Evolutionary conservation across 805 yeast genomes (phyloP).

Genomic region (Candida manassasensis): DNA sequence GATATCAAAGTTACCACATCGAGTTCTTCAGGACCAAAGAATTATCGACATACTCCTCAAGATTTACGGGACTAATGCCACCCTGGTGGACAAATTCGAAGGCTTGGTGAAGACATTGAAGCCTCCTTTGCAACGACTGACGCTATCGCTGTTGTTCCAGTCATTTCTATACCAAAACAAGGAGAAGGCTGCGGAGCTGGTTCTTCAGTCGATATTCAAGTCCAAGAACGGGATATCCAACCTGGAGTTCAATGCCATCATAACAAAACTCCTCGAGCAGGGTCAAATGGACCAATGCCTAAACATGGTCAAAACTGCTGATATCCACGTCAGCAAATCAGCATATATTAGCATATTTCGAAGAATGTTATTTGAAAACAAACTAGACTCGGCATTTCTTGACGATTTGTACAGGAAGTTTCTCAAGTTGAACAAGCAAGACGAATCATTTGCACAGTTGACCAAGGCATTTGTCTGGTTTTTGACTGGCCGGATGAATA

Average conservation of each 20-base stretch:
- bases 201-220: slow-evolving; percentile 25
- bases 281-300: slow-evolving; percentile 22
- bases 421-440: slow-evolving; percentile 11
- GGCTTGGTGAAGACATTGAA: slow-evolving; percentile 16
- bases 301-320: slow-evolving; percentile 15
- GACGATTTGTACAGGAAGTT: slow-evolving; percentile 4
- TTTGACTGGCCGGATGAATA: slow-evolving; percentile 15
- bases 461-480: slow-evolving; percentile 16
- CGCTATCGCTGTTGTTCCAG: slow-evolving; percentile 28
- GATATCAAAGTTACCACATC: not conserved
- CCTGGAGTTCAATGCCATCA: slow-evolving; percentile 24
- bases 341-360: slow-evolving; percentile 23
- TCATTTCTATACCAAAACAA: slow-evolving; percentile 24
- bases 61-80: slow-evolving; percentile 9
- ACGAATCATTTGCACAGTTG: slow-evolving; percentile 12
- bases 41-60: slow-evolving; percentile 8
- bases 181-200: slow-evolving; percentile 24
- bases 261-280: slow-evolving; percentile 21
- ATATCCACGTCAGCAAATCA: slow-evolving; percentile 17
- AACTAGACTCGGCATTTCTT: slow-evolving; percentile 3
- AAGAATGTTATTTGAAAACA: slow-evolving; percentile 6
- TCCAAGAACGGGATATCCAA: slow-evolving; percentile 22
- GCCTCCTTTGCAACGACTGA: slow-evolving; percentile 30
- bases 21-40: not conserved
- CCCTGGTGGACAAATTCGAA: slow-evolving; percentile 12